Percentiles rank a stretch among this genome's conserved stretches.
These are phyloP conservation scores for Sutorius eximius DNA, from an alignment of 1,284 basidiomycete species.

Conservation along the genomic window DNA sequence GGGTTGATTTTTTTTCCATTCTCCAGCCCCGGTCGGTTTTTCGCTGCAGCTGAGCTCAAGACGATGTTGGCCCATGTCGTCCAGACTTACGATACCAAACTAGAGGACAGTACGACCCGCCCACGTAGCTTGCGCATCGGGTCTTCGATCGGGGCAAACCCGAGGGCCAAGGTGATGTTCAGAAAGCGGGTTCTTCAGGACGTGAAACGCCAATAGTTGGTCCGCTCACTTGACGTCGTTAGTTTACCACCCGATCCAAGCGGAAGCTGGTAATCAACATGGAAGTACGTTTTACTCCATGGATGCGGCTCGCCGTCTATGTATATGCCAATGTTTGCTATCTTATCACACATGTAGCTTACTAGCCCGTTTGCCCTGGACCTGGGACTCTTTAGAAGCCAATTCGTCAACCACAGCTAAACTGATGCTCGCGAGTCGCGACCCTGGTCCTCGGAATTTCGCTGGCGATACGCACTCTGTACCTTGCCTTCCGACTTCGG, in stretches of 20 bases:
- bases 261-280: too few relatives aligned
- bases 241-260: too few relatives aligned
- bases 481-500: too few relatives aligned
- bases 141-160: background rate
- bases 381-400: background rate
- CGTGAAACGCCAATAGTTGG: background rate
- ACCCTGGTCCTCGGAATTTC: too few relatives aligned
- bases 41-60: slow-evolving; percentile 27
- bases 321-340: too few relatives aligned
- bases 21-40: slow-evolving; percentile 33
- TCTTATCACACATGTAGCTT: background rate
- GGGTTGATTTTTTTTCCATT: too few relatives aligned
- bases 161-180: slow-evolving; percentile 11
- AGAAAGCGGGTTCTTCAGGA: background rate
- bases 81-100: slow-evolving; percentile 30
- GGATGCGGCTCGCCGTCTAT: background rate
- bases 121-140: slow-evolving; percentile 10
- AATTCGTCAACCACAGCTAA: background rate
- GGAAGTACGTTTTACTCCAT: background rate
- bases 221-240: background rate
- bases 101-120: slow-evolving; percentile 28
- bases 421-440: too few relatives aligned
- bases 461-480: too few relatives aligned
- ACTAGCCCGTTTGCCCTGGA: background rate
- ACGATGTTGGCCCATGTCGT: slow-evolving; percentile 30